Evolutionary conservation across 306 rosid genomes (phyloP).

Genomic region (Dicorynia guianensis): DNA sequence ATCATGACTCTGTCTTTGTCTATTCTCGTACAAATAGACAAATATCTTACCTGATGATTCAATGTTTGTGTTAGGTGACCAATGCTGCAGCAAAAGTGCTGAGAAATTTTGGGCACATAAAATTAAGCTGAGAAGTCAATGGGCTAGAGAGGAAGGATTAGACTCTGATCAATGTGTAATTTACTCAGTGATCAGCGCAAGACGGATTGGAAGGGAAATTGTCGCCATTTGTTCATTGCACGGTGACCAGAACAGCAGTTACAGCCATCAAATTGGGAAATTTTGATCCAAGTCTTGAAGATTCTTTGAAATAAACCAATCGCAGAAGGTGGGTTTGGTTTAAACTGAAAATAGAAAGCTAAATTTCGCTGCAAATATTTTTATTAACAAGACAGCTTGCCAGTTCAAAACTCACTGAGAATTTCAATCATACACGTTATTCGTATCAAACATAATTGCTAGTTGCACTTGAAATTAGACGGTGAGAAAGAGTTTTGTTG

Average conservation of each 20-base stretch:
- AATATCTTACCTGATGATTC: conserved; percentile 2
- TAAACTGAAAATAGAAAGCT: neutral
- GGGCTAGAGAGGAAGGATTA: conserved; percentile 1
- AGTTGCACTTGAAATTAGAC: neutral
- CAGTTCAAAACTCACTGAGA: neutral
- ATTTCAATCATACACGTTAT: neutral
- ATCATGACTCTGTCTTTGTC: too few species aligned
- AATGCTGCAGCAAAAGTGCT: neutral
- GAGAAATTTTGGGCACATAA: conserved; percentile 1
- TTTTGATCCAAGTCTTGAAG: conserved; percentile 17
- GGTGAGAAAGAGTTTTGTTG: neutral
- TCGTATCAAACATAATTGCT: neutral
- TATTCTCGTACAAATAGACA: neutral
- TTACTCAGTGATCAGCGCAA: conserved; percentile 38
- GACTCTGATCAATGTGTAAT: neutral
- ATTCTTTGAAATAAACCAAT: neutral
- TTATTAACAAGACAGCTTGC: too few species aligned
- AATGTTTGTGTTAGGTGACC: conserved; percentile 1
- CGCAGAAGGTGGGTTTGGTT: neutral
- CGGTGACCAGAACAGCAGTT: conserved; percentile 11
- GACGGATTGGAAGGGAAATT: conserved; percentile 12
- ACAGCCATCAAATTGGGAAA: neutral
- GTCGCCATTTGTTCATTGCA: neutral
- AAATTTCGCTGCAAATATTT: too few species aligned
- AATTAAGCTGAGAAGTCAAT: conserved; percentile 11